Evolutionary conservation across 2,329 filamentous ascomycete species (phyloP), one percentile per base, ranked within the genome.

Genomic region (Phialophora tarda): DNA sequence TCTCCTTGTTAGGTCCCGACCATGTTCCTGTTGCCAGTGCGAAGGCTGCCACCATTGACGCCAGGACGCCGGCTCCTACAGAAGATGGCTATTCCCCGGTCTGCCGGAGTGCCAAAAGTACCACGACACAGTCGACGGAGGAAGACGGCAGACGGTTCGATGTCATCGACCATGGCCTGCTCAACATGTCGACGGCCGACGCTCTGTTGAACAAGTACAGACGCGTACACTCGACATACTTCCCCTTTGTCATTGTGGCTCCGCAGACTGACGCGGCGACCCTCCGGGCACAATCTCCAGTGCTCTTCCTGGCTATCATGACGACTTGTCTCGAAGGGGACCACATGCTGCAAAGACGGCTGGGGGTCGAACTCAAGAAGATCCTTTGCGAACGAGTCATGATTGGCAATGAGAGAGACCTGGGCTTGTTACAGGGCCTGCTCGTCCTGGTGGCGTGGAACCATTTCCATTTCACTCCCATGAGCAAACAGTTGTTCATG

Each of bases 381-480:
- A 59, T 48, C 2, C 41, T 59, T 17, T 54, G 17, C 34, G 55
- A 59, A 41, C 56, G 56, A 30, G 30, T 64, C 5, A 23, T 64
- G 47, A 32, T 64, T 12, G 41, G 56, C n/a, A 59, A 59, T 21
- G 62, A 64, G 56, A 51, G 56, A 28, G 38, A 51, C 48, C 14
- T 64, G 28, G 62, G 59, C 24, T 32, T 64, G 14, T 59, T 64
- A 26, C 62, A 64, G 38, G 62, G 28, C 6, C 34, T 64, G 62
- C 62, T 64, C 21, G 62, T 64, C 5, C 34, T 51, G 28, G 47
- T 64, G 4, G 48, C 30, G 24, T 64, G 62, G 62, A 57, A 38
- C 26, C 62, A 64, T 55, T 64, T 41, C 55, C 62, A 64, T 14
- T 64, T 64, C 62, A 51, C 26, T 34, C 62, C 62, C 23, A 50